These are phyloP conservation scores for Kingdonia uniflora DNA, from an alignment of 164 flowering plant species.

Conservation along the genomic window DNA sequence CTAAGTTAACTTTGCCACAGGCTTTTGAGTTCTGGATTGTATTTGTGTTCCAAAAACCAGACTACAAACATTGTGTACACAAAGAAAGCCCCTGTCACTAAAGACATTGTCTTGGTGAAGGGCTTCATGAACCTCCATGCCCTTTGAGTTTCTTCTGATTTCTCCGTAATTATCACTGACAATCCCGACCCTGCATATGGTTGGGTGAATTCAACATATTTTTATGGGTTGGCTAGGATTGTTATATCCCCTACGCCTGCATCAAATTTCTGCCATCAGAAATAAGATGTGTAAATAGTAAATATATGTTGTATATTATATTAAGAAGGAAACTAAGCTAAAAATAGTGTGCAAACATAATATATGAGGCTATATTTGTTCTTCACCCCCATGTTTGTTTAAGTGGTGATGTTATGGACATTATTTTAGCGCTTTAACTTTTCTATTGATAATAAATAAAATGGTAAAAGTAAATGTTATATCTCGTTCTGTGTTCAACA, in stretches of 20 bases:
- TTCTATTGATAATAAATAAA: too few relatives aligned
- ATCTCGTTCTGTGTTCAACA: too few relatives aligned
- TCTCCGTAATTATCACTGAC: slow-evolving; percentile 27
- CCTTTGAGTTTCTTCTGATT: slow-evolving; percentile 11
- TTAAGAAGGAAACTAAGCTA: too few relatives aligned
- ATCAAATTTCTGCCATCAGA: slow-evolving; percentile 11
- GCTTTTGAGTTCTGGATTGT: slow-evolving; percentile 36
- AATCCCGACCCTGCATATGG: slow-evolving; percentile 43
- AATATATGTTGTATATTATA: too few relatives aligned
- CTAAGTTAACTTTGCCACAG: slow-evolving; percentile 28
- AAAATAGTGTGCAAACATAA: too few relatives aligned
- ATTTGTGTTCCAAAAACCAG: slow-evolving; percentile 31
- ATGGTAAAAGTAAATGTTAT: too few relatives aligned
- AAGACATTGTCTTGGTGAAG: slow-evolving; percentile 46
- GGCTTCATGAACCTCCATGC: slow-evolving; percentile 39
- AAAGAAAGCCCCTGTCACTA: slow-evolving; percentile 17
- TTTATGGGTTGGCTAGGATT: slow-evolving; percentile 23
- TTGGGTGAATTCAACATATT: slow-evolving; percentile 38
- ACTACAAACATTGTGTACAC: slow-evolving; percentile 23
- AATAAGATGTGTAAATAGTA: too few relatives aligned
- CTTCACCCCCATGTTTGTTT: too few relatives aligned
- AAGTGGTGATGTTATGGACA: too few relatives aligned
- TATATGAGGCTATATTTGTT: too few relatives aligned
- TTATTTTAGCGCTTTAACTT: too few relatives aligned
- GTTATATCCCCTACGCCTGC: slow-evolving; percentile 46